Evolutionary conservation across 257 asterid species (phyloP), one percentile per base, ranked within the genome.

Genomic region (Anisodus tanguticus): DNA sequence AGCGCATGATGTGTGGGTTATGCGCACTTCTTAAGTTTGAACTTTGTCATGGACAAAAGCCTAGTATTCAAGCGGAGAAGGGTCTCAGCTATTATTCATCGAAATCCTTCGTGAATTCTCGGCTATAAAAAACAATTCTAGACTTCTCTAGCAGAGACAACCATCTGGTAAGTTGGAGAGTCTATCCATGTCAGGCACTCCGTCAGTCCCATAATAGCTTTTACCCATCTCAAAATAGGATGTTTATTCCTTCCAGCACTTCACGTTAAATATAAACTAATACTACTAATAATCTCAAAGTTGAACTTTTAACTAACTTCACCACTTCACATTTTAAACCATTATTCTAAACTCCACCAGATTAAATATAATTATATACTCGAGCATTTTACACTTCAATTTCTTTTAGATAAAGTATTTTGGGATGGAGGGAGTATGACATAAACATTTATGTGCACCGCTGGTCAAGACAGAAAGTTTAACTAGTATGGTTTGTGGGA

Each of bases 141-240:
- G n/a, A 47, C 80, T 74, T 74, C 16, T 74, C 60, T 74, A 47
- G 81, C 47, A 51, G 43, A 76, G 39, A 74, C 22, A 26, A 51
- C 63, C 81, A 49, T 22, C 6, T 26, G 26, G 41, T 19, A 15
- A 37, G 77, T 68, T 68, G 77, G 53, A 68, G 51, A 68, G 53
- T 68, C 76, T 68, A 37, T 15, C 51, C 17, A 51, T 39, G 77
- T 37, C 77, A 68, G 15, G 53, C 77, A 68, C 53, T 68, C 77
- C 77, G 51, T 68, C 51, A 68, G 77, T 39, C 26, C 6, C 26
- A 37, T 15, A 68, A 68, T 37, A 68, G 39, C 53, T 7, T 39
- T 3, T 37, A 68, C 41, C 77, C 77, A 68, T 68, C 77, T 68
- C 77, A 39, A 68, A 15, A 68, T 68, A 39, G 51, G 39, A 68